Percentiles rank a stretch among this genome's conserved stretches.
Conservation (phyloP, 1,139 yeast species). For the Taphrina deformans region DNA sequence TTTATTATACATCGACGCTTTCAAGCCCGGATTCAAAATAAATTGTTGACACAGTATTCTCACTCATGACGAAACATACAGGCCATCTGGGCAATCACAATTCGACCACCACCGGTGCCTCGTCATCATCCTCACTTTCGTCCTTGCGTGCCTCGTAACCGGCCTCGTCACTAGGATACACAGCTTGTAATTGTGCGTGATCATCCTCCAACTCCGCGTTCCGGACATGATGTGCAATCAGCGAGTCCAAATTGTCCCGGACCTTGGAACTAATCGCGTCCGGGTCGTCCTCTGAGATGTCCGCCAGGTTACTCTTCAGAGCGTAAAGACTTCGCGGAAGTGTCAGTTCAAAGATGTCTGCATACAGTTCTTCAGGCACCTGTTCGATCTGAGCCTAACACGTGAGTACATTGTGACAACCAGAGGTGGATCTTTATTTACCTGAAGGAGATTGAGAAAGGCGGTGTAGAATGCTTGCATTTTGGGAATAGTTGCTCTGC, state of each 20-base stretch:
- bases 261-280: neutral
- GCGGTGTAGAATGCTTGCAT: neutral
- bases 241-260: conserved; percentile 7
- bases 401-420: neutral
- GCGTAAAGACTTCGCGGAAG: conserved; percentile 1
- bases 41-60: neutral
- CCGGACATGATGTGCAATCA: neutral
- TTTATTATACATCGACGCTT: too few species aligned
- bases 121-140: conserved; percentile 25
- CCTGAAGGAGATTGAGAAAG: conserved; percentile 10
- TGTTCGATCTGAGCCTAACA: conserved; percentile 23
- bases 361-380: conserved; percentile 14
- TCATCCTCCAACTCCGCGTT: conserved; percentile 3
- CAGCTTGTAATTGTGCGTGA: conserved; percentile 1
- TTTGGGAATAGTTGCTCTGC: neutral
- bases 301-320: neutral
- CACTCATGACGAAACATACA: too few species aligned
- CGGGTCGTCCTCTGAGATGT: neutral
- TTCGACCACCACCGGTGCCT: conserved; percentile 20
- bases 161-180: conserved; percentile 10
- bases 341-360: conserved; percentile 14
- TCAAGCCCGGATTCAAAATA: neutral
- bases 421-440: neutral
- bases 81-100: too few species aligned
- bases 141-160: neutral